Evolutionary conservation across 257 asterid species (phyloP).

Genomic region (Ehretia macrophylla): DNA sequence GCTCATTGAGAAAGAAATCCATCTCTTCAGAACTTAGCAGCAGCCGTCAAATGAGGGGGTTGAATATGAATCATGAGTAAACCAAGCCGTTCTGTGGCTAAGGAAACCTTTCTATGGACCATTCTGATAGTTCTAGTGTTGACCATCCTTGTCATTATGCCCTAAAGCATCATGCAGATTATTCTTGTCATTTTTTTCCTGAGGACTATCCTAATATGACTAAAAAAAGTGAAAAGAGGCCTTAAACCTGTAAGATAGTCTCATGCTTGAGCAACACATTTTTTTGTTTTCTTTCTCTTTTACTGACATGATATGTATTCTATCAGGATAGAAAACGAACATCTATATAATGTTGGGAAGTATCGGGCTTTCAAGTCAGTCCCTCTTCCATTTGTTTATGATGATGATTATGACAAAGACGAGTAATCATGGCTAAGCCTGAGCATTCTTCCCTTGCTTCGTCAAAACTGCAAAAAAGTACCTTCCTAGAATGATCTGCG

Average conservation of each 20-base stretch:
- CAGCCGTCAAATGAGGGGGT: too few relatives aligned
- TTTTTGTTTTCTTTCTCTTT: neutral
- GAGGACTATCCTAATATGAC: neutral
- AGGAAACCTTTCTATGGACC: too few relatives aligned
- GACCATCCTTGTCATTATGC: too few relatives aligned
- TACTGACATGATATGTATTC: neutral
- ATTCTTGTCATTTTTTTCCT: too few relatives aligned
- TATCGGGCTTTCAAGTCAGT: conserved; percentile 77
- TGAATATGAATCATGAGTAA: too few relatives aligned
- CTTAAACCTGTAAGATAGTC: neutral
- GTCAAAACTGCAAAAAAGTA: neutral
- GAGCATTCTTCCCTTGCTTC: neutral
- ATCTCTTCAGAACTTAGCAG: too few relatives aligned
- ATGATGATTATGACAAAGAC: conserved; percentile 28
- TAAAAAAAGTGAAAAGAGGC: too few relatives aligned
- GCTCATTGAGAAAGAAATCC: too few relatives aligned
- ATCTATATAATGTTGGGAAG: conserved; percentile 72
- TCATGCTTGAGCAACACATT: neutral
- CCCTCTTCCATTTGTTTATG: conserved; percentile 70
- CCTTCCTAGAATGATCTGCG: too few relatives aligned
- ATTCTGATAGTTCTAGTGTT: too few relatives aligned
- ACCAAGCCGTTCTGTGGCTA: too few relatives aligned
- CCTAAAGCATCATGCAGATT: too few relatives aligned
- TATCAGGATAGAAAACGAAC: conserved; percentile 86
- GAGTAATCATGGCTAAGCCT: conserved; percentile 14